Evolutionary conservation across 106 monocot species (phyloP).

Genomic region (Narthecium ossifragum): DNA sequence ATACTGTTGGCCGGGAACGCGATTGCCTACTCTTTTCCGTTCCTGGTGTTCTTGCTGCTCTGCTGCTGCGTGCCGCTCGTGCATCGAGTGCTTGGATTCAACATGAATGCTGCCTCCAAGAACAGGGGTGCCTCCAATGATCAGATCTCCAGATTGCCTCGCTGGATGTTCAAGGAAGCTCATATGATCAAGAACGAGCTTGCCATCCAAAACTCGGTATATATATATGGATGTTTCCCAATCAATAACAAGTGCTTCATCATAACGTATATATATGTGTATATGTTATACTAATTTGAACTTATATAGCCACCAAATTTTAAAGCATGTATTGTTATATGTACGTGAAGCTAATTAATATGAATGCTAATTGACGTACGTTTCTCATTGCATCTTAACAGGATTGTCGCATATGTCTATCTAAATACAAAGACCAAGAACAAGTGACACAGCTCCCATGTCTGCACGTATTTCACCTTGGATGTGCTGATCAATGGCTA

Average conservation of each 20-base stretch:
- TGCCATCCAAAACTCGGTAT: slow-evolving; percentile 27
- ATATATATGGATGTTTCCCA: too few species aligned
- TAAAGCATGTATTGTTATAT: too few species aligned
- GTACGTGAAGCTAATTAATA: too few species aligned
- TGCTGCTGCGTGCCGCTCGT: slow-evolving; percentile 75
- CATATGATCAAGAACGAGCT: slow-evolving; percentile 1
- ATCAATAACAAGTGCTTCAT: too few species aligned
- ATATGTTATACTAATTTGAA: too few species aligned
- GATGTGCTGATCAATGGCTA: slow-evolving; percentile 84
- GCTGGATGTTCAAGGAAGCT: slow-evolving; percentile 47
- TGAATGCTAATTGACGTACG: neutral
- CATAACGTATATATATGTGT: too few species aligned
- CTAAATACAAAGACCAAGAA: slow-evolving; percentile 61
- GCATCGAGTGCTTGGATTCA: slow-evolving; percentile 53
- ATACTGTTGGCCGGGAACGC: slow-evolving; percentile 76
- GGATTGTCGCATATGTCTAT: slow-evolving; percentile 87
- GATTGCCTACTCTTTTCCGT: slow-evolving; percentile 73
- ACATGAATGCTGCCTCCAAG: slow-evolving; percentile 64
- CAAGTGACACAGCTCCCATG: slow-evolving; percentile 89
- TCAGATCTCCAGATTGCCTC: slow-evolving; percentile 52
- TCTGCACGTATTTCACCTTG: slow-evolving; percentile 64
- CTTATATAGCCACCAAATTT: too few species aligned
- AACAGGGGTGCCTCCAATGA: slow-evolving; percentile 66
- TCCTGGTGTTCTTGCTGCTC: slow-evolving; percentile 74
- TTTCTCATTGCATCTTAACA: neutral